A percentile compares a stretch with the other conserved stretches of the same genome.
Conservation (phyloP, 306 rosid genomes). For the Fragaria ananassa region DNA sequence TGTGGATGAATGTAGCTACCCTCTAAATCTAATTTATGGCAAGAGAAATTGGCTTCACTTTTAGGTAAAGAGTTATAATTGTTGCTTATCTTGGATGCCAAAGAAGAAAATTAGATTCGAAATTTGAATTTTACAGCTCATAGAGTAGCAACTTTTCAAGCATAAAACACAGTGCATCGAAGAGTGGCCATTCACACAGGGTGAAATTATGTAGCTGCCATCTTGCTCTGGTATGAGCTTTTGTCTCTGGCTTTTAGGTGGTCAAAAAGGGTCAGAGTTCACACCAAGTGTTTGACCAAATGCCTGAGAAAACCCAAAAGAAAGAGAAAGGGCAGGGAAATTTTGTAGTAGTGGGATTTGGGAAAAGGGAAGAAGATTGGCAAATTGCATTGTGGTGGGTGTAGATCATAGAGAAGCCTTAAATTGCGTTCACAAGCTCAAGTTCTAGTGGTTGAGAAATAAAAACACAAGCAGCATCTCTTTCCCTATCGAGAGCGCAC, state of each 20-base stretch:
- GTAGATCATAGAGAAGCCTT: background rate
- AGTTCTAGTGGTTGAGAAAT: conserved; percentile 7
- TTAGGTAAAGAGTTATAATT: conserved; percentile 24
- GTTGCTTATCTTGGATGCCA: conserved; percentile 13
- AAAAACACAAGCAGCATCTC: conserved; percentile 1
- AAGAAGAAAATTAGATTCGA: background rate
- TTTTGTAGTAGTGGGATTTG: background rate
- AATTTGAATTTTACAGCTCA: conserved; percentile 15
- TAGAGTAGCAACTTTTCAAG: background rate
- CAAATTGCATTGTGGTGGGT: conserved; percentile 32
- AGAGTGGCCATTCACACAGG: background rate
- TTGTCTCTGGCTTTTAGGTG: conserved; percentile 25
- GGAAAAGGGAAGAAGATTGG: conserved; percentile 3
- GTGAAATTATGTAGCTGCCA: background rate
- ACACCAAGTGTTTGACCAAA: background rate
- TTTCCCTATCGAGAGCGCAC: conserved; percentile 21
- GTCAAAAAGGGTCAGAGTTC: conserved; percentile 28
- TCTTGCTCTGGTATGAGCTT: background rate
- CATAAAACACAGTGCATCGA: background rate
- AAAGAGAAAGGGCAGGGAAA: background rate
- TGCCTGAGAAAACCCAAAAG: background rate
- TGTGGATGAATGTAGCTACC: conserved; percentile 12
- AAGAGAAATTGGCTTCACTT: conserved; percentile 22
- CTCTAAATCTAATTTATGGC: conserved; percentile 7
- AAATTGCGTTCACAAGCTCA: conserved; percentile 10